Conservation (phyloP, 2,329 filamentous ascomycete species). For the Raffaelea deltoideospora region DNA sequence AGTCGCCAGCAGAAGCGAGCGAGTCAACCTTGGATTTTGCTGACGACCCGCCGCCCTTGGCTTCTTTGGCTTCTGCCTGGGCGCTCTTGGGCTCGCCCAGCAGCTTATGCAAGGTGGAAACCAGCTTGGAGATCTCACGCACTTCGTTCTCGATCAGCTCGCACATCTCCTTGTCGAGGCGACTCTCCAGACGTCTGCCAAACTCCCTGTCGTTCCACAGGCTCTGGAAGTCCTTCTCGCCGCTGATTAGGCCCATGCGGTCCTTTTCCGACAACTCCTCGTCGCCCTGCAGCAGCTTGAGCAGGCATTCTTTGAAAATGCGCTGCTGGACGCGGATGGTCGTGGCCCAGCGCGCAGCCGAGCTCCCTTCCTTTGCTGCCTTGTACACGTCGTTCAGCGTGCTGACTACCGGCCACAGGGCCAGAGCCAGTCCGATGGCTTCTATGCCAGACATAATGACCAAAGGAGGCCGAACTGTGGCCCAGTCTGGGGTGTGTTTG, state of each 20-base stretch:
- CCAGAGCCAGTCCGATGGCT: slow-evolving; percentile 6
- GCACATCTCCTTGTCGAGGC: slow-evolving; percentile 6
- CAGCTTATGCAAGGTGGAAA: slow-evolving; percentile 1
- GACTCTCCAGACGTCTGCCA: slow-evolving; percentile 5
- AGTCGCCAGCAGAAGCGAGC: too few species aligned
- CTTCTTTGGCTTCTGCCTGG: too few species aligned
- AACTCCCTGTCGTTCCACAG: slow-evolving; percentile 8
- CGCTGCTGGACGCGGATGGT: slow-evolving; percentile 8
- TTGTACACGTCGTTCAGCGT: slow-evolving; percentile 5
- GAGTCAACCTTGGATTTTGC: too few species aligned
- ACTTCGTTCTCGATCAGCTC: slow-evolving; percentile 6
- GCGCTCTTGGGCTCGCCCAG: slow-evolving; percentile 3
- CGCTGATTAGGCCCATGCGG: slow-evolving; percentile 5
- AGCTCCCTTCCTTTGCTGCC: slow-evolving; percentile 3
- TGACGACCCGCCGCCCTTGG: too few species aligned
- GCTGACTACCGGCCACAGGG: slow-evolving; percentile 7
- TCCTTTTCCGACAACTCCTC: slow-evolving; percentile 8
- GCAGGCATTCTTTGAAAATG: slow-evolving; percentile 8
- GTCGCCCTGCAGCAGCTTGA: slow-evolving; percentile 7
- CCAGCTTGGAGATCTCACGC: slow-evolving; percentile 4
- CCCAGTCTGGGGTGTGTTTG: too few species aligned
- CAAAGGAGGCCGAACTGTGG: too few species aligned
- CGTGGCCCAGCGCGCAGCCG: slow-evolving; percentile 3
- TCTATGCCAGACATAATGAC: slow-evolving; percentile 7
- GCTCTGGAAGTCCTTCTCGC: slow-evolving; percentile 5